phyloP scores from a whole-genome alignment of 2,329 filamentous ascomycete species.

The Pseudogymnoascus sp. region DNA sequence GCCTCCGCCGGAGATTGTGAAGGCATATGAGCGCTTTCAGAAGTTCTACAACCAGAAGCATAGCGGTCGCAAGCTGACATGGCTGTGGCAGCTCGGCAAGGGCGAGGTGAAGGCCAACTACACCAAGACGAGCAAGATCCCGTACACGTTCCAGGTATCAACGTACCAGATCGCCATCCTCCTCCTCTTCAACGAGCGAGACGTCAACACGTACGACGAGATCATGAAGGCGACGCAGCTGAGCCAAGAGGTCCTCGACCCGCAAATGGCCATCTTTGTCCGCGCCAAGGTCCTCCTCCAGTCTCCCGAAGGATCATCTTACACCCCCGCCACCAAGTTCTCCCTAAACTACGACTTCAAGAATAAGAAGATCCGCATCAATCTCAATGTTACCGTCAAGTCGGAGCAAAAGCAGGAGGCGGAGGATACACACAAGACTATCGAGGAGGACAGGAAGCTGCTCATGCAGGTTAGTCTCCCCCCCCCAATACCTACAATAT shows the following conservation, averaged over 20 bases:
- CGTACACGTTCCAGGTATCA: slow-evolving; percentile 94
- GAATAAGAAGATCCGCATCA: slow-evolving; percentile 96
- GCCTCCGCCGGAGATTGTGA: slow-evolving; percentile 74
- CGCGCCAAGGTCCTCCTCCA: slow-evolving; percentile 86
- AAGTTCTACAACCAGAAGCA: slow-evolving; percentile 96
- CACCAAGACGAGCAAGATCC: slow-evolving; percentile 78
- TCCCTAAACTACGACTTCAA: slow-evolving; percentile 91
- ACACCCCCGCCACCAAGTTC: slow-evolving; percentile 71
- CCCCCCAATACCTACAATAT: not conserved
- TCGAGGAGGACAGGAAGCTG: slow-evolving; percentile 95
- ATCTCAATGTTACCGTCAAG: slow-evolving; percentile 90
- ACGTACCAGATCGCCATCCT: slow-evolving; percentile 97
- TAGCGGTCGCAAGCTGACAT: slow-evolving; percentile 89
- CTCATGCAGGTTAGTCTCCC: slow-evolving; percentile 75
- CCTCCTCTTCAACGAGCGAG: slow-evolving; percentile 86
- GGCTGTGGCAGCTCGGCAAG: slow-evolving; percentile 98
- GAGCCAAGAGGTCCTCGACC: slow-evolving; percentile 74
- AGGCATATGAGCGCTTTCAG: slow-evolving; percentile 82
- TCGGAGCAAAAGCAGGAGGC: slow-evolving; percentile 94
- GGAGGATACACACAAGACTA: slow-evolving; percentile 97
- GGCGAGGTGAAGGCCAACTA: slow-evolving; percentile 94
- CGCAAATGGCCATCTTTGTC: slow-evolving; percentile 75
- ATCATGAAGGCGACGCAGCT: slow-evolving; percentile 76
- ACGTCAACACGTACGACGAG: slow-evolving; percentile 78
- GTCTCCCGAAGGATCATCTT: slow-evolving; percentile 64